A percentile compares a stretch with the other conserved stretches of the same genome.
phyloP scores from a whole-genome alignment of 1,284 basidiomycete genomes.

The Moesziomyces aphidis region DNA sequence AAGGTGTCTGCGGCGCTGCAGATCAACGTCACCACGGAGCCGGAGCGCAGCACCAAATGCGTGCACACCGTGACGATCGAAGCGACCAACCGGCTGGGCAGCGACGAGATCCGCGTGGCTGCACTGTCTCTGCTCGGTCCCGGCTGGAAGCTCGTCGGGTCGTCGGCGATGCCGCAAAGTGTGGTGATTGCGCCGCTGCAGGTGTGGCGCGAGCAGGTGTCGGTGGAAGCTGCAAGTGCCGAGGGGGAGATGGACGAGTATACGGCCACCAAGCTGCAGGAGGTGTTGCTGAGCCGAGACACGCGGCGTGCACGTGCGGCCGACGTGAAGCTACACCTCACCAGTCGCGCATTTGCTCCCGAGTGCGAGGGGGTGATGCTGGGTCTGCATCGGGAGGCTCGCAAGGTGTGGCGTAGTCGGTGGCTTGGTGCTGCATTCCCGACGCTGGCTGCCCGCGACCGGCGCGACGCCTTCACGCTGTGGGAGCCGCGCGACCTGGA shows the following conservation, averaged over 20 bases:
- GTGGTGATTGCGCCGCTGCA: slow-evolving; percentile 18
- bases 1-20: slow-evolving; percentile 31
- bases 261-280: slow-evolving; percentile 30
- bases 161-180: not conserved
- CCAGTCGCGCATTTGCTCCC: not conserved
- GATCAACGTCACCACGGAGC: slow-evolving; percentile 22
- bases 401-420: slow-evolving; percentile 28
- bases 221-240: not conserved
- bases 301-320: not conserved
- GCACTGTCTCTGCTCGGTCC: slow-evolving; percentile 25
- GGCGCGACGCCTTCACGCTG: slow-evolving; percentile 33
- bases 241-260: not conserved
- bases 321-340: not conserved
- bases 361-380: not conserved
- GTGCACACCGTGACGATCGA: slow-evolving; percentile 29
- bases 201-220: slow-evolving; percentile 23
- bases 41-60: not conserved
- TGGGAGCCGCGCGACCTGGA: slow-evolving; percentile 44
- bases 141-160: slow-evolving; percentile 9
- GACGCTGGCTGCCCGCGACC: slow-evolving; percentile 14
- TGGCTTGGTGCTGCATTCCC: slow-evolving; percentile 24
- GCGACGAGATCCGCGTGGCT: slow-evolving; percentile 16
- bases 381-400: slow-evolving; percentile 15
- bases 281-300: slow-evolving; percentile 29
- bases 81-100: slow-evolving; percentile 12